Percentiles rank a stretch among this genome's conserved stretches.
Evolutionary conservation across 176 grass and related monocot genomes (phyloP).

Genomic region (Oryza brachyantha): DNA sequence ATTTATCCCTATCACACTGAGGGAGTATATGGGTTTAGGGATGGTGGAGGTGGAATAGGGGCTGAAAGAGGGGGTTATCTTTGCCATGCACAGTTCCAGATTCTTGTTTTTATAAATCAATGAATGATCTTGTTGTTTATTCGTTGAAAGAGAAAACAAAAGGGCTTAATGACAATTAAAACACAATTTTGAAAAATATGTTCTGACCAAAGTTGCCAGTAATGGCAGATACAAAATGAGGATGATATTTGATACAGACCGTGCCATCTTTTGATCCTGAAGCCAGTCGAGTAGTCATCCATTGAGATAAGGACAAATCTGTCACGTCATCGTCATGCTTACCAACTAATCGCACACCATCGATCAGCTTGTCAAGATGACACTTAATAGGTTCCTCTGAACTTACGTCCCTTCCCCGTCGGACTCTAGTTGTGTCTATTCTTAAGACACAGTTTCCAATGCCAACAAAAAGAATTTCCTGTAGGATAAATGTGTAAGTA

Average conservation of each 20-base stretch:
- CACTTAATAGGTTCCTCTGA: constrained; percentile 83
- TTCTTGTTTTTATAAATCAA: neutral
- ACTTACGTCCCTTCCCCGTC: constrained; percentile 68
- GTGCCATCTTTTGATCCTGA: constrained; percentile 97
- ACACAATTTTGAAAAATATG: constrained; percentile 4
- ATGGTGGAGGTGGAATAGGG: neutral
- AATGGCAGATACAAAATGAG: neutral
- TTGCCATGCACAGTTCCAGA: neutral
- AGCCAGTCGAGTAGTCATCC: constrained; percentile 94
- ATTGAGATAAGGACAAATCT: constrained; percentile 95
- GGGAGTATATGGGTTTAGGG: neutral
- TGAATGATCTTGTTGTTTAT: neutral
- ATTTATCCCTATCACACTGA: neutral
- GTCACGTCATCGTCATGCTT: constrained; percentile 86
- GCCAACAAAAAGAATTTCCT: constrained; percentile 97
- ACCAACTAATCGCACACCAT: constrained; percentile 82
- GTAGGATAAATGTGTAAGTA: constrained; percentile 7
- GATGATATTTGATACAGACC: constrained; percentile 51
- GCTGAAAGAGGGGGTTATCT: neutral
- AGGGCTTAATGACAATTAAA: constrained; percentile 11
- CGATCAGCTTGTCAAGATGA: constrained; percentile 71
- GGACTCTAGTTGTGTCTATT: constrained; percentile 90
- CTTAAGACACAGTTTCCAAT: constrained; percentile 76
- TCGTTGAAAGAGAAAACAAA: neutral
- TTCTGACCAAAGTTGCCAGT: neutral